Evolutionary conservation across 129 eudicot genomes (phyloP), one percentile per base, ranked within the genome.

Genomic region (Chrysanthemum seticuspe): DNA sequence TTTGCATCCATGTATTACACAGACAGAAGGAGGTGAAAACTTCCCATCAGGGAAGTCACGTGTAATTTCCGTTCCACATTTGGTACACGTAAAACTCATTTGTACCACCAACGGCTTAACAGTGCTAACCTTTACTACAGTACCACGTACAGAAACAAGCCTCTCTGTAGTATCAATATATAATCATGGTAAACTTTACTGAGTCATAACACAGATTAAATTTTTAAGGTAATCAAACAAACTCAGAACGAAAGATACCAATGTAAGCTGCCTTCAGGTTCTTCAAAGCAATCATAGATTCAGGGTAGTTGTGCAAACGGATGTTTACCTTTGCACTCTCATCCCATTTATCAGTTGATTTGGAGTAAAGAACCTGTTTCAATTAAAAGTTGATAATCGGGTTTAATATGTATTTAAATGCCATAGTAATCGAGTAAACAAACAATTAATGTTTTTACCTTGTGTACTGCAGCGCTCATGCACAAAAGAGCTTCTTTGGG

Each of bases 31-130:
- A 57, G 99, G 96, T 51, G 96, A 90, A 75, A 86, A 94, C 69
- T 94, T 94, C 70, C 99, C 97, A 76, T 86, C 96, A n/a, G 99
- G 99, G 72, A 94, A 94, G 73, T 83, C 87, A 76, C 97, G 81
- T 11, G 53, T 50, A 65, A 85, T 86, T 58, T 56, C 77, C n/a
- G 97, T 84, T 79, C 94, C 96, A 81, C 99, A 94, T 75, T 84
- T 87, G 10, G 82, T 65, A 77, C 99, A 94, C 15, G 78, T 65
- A 79, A 94, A 94, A 67, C 70, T 81, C 97, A 94, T 88, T 62
- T 81, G 97, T 44, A 86, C 72, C 63, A 94, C 99, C 77, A 94
- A 88, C 16, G 99, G 99, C 77, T 75, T 87, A 49, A 94, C 99
- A 0, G 91, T 88, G 88, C 99, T 94, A 71, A 85, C 99, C 83